A percentile compares a stretch with the other conserved stretches of the same genome.
Evolutionary conservation across 2,329 filamentous ascomycete species (phyloP).

Genomic region (Penicillium paneum): DNA sequence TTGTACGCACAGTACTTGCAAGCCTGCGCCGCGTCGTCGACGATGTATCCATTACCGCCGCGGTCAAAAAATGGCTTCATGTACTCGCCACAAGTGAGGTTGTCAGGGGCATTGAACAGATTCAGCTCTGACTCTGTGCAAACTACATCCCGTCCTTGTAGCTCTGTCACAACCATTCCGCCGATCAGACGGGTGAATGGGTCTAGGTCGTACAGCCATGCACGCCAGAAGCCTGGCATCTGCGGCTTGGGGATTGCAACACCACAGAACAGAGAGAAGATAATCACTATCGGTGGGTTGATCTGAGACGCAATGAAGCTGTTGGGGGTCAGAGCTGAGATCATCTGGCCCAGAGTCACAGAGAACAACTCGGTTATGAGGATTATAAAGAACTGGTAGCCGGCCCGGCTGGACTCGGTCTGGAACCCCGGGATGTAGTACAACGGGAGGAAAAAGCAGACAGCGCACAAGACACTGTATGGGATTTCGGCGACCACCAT

Average conservation of each 20-base stretch:
- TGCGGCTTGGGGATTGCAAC: slow-evolving; percentile 75
- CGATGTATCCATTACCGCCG: slow-evolving; percentile 70
- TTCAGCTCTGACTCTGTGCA: slow-evolving; percentile 65
- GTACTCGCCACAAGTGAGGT: slow-evolving; percentile 70
- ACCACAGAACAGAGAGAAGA: slow-evolving; percentile 82
- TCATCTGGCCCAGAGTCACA: slow-evolving; percentile 72
- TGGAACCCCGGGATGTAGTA: slow-evolving; percentile 83
- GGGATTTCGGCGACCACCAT: slow-evolving; percentile 83
- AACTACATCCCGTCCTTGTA: slow-evolving; percentile 62
- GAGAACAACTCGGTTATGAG: slow-evolving; percentile 81
- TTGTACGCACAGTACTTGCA: slow-evolving; percentile 83
- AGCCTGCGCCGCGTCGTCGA: slow-evolving; percentile 59
- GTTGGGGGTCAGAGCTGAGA: slow-evolving; percentile 73
- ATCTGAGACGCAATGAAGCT: slow-evolving; percentile 75
- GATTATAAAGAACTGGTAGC: slow-evolving; percentile 83
- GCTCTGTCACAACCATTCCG: slow-evolving; percentile 74
- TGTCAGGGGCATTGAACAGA: slow-evolving; percentile 62
- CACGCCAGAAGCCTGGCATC: slow-evolving; percentile 74
- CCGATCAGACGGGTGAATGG: slow-evolving; percentile 79
- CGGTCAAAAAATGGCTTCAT: slow-evolving; percentile 66
- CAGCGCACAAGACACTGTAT: slow-evolving; percentile 75
- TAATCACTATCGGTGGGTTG: slow-evolving; percentile 79
- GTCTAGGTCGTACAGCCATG: slow-evolving; percentile 78
- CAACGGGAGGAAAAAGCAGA: slow-evolving; percentile 75
- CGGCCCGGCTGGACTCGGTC: slow-evolving; percentile 61